These are phyloP conservation scores for Cyclanthera cordifolia DNA, from an alignment of 306 rosid genomes.

Conservation along the genomic window DNA sequence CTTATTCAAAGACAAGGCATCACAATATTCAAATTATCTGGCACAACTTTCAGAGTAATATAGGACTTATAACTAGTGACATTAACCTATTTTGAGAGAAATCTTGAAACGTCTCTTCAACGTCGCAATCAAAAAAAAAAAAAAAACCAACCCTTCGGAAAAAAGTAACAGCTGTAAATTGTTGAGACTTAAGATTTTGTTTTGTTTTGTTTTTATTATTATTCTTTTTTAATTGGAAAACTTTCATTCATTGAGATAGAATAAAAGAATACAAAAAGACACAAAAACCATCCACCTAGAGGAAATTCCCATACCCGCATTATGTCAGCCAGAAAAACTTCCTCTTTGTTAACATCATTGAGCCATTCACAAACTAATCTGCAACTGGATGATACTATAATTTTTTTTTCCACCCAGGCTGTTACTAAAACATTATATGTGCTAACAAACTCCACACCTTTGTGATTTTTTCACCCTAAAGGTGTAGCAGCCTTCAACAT, in stretches of 20 bases:
- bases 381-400: background rate
- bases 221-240: background rate
- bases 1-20: background rate
- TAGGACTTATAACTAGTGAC: background rate
- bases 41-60: background rate
- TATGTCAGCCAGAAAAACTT: background rate
- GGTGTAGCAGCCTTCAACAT: background rate
- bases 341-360: background rate
- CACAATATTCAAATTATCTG: background rate
- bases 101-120: background rate
- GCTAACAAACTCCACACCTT: background rate
- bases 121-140: background rate
- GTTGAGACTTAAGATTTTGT: background rate
- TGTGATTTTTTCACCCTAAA: background rate
- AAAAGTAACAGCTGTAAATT: background rate
- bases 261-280: background rate
- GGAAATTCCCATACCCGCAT: background rate
- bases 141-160: background rate
- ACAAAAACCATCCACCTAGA: background rate
- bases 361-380: background rate
- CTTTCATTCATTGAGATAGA: no score
- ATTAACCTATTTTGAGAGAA: background rate
- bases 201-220: no score
- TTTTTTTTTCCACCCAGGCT: no score
- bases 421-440: background rate